A percentile compares a stretch with the other conserved stretches of the same genome.
Conservation (phyloP, 2,329 filamentous ascomycete genomes). For the Fusarium secorum region DNA sequence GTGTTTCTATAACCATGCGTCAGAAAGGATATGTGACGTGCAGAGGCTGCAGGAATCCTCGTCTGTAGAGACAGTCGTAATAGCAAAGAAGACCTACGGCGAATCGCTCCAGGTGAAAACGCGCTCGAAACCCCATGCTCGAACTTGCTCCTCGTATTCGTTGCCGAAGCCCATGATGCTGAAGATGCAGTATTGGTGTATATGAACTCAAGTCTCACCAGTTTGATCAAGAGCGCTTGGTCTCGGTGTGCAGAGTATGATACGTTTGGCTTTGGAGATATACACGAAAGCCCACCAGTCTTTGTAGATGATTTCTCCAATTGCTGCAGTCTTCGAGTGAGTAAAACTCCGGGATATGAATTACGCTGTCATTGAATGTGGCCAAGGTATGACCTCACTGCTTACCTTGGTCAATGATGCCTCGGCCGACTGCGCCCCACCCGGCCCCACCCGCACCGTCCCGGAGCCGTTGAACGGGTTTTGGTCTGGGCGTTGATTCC, state of each 20-base stretch:
- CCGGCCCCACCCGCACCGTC: constrained; percentile 25
- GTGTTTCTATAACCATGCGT: constrained; percentile 59
- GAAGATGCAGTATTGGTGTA: not conserved
- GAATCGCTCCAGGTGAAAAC: constrained; percentile 78
- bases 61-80: not conserved
- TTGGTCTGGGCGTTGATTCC: constrained; percentile 8
- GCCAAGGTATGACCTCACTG: constrained; percentile 34
- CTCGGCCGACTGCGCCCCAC: constrained; percentile 28
- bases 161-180: constrained; percentile 41
- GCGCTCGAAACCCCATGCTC: constrained; percentile 72
- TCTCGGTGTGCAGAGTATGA: not conserved
- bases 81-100: constrained; percentile 59
- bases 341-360: not conserved
- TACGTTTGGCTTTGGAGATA: not conserved
- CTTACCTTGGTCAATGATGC: not conserved
- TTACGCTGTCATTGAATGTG: constrained; percentile 22
- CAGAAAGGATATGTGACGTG: constrained; percentile 2
- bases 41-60: constrained; percentile 2
- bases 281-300: not conserved
- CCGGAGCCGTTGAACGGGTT: not conserved
- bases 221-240: not conserved
- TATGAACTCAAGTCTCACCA: not conserved
- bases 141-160: constrained; percentile 64
- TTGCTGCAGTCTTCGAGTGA: not conserved
- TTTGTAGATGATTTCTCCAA: not conserved